Evolutionary conservation across 176 grass and related monocot species (phyloP), one percentile per base, ranked within the genome.

Genomic region (bread wheat (Triticum aestivum)): DNA sequence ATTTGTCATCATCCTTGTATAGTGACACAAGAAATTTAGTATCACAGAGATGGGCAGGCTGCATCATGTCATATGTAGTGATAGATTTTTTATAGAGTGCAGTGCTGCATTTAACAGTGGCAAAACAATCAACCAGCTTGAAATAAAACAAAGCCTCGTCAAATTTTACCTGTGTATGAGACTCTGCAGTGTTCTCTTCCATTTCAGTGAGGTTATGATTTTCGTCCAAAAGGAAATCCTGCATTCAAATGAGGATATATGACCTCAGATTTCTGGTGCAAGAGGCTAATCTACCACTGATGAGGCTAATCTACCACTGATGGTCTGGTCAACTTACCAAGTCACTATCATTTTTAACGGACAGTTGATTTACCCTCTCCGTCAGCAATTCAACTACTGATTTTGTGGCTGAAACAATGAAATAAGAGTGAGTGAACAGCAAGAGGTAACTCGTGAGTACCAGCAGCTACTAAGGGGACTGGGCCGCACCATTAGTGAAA

Each of bases 351-450:
- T 88, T 92, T 85, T 90, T 94, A 78, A 93, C 78, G 5, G 97
- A 91, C 17, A 97, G 77, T 45, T 94, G 89, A 84, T 93, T 85
- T 81, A 94, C 90, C 77, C 94, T 97, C 89, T 99, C 97, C 29
- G 97, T 86, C 80, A 99, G 71, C 89, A 99, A 90, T 83, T 99
- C 92, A 73, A 96, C 90, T 58, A 99, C 94, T 85, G 97, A 99
- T 90, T 99, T 99, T 87, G 94, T 89, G 81, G 94, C 87, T 87
- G 85, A 90, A 82, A 85, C 87, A 89, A 90, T 82, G 72, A 81
- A 86, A 85, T 73, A 64, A 18, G 20, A 83, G 64, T 88, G 63
- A 69, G 65, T 38, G 11, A 66, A 68, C 8, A 80, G 18, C 20
- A 62, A 75, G 44, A 37, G 26, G 26, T 73, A 86, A 79, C 13